Conservation (phyloP, 768 basidiomycete genomes). For the Tylopilus cervinicoccineus region DNA sequence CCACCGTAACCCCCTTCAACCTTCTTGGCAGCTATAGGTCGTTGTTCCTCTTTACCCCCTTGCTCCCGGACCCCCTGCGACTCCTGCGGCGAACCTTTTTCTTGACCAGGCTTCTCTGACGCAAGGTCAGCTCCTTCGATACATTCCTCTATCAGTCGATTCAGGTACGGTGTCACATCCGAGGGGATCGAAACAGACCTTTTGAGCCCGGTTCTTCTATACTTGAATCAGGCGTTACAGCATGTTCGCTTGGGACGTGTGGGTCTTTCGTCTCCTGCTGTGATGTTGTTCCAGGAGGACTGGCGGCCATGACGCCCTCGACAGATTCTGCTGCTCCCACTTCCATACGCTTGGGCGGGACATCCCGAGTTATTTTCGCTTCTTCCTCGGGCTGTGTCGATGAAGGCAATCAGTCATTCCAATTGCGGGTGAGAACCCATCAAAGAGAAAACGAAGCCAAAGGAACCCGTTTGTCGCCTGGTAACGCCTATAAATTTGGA, state of each 20-base stretch:
- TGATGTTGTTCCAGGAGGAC: not conserved
- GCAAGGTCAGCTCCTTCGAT: not conserved
- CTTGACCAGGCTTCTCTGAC: not conserved
- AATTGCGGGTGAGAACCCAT: not conserved
- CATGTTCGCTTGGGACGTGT: not conserved
- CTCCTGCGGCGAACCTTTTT: not conserved
- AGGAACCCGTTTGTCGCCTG: no score
- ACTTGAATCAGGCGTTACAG: not conserved
- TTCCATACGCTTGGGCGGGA: no score
- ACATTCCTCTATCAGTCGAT: not conserved
- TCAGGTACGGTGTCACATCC: no score
- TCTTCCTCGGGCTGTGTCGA: constrained; percentile 5
- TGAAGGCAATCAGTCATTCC: constrained; percentile 6
- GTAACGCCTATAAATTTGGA: no score
- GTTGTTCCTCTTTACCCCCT: not conserved
- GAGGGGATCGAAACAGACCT: constrained; percentile 12
- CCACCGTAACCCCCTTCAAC: constrained; percentile 8
- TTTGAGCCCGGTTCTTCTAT: not conserved
- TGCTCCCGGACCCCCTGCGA: constrained; percentile 2
- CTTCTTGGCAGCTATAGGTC: not conserved
- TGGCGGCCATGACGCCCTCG: not conserved
- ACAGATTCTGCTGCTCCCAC: no score
- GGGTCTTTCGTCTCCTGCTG: not conserved
- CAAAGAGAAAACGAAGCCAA: not conserved
- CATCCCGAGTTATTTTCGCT: not conserved